Percentiles rank a stretch among this genome's conserved stretches.
Conservation (phyloP, 2,329 filamentous ascomycete species). For the Colletotrichum incanum region DNA sequence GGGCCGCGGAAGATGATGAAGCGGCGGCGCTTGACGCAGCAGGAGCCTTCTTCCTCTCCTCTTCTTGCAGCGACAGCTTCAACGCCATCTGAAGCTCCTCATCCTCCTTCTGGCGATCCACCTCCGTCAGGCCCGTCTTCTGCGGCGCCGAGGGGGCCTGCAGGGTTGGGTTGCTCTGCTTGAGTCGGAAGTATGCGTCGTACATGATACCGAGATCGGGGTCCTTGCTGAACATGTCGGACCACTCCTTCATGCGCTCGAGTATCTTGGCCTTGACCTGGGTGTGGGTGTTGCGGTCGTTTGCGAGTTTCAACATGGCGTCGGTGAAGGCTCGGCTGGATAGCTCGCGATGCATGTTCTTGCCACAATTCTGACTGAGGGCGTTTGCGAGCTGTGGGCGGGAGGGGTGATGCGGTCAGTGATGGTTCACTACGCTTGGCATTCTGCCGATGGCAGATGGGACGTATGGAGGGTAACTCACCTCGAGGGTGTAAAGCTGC, state of each 20-base stretch:
- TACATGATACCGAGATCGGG: slow-evolving; percentile 98
- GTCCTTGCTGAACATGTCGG: slow-evolving; percentile 92
- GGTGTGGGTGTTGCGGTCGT: slow-evolving; percentile 94
- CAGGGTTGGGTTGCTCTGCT: slow-evolving; percentile 87
- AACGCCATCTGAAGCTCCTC: slow-evolving; percentile 98
- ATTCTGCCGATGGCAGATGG: not conserved
- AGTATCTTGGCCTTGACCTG: slow-evolving; percentile 98
- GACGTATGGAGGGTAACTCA: slow-evolving; percentile 54
- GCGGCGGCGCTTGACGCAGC: slow-evolving; percentile 55
- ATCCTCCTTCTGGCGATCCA: slow-evolving; percentile 95
- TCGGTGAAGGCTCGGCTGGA: slow-evolving; percentile 95
- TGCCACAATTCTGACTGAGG: slow-evolving; percentile 91
- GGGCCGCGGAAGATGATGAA: slow-evolving; percentile 53
- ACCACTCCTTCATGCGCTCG: slow-evolving; percentile 97
- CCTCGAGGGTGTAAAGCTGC: slow-evolving; percentile 93
- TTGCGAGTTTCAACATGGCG: slow-evolving; percentile 89
- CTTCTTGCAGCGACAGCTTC: slow-evolving; percentile 92
- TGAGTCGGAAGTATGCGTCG: slow-evolving; percentile 91
- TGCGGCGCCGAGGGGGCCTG: slow-evolving; percentile 93
- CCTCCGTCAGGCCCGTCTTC: slow-evolving; percentile 91
- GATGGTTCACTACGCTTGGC: not conserved
- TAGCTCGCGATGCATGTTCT: slow-evolving; percentile 89
- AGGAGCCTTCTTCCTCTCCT: slow-evolving; percentile 72
- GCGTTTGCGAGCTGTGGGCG: slow-evolving; percentile 83
- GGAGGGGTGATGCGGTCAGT: slow-evolving; percentile 27